phyloP scores from a whole-genome alignment of 768 basidiomycete genomes.

The Suillus sp. region DNA sequence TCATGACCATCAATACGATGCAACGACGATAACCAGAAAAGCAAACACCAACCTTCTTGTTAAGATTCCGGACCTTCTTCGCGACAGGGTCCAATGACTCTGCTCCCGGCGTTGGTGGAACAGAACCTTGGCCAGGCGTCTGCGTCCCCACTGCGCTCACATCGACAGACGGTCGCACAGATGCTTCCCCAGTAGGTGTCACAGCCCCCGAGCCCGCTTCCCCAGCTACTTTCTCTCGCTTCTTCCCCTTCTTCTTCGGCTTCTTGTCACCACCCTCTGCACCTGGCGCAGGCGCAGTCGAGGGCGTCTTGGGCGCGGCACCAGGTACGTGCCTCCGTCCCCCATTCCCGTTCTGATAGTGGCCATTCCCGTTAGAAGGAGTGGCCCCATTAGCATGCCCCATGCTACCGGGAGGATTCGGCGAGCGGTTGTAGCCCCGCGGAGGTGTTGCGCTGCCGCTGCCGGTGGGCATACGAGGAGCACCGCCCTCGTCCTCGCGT shows the following conservation, averaged over 20 bases:
- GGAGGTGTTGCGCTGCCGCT: constrained; percentile 65
- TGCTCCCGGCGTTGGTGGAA: constrained; percentile 55
- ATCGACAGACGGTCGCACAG: constrained; percentile 39
- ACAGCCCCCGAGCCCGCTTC: constrained; percentile 29
- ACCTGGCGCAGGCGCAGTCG: constrained; percentile 38
- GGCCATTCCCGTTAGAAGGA: constrained; percentile 35
- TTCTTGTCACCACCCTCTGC: constrained; percentile 43
- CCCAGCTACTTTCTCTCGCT: constrained; percentile 36
- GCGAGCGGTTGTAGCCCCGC: constrained; percentile 58
- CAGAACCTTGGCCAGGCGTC: constrained; percentile 25
- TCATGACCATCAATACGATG: constrained; percentile 14
- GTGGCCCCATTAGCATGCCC: constrained; percentile 14
- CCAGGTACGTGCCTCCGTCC: constrained; percentile 74
- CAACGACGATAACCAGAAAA: background rate
- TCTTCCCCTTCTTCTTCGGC: constrained; percentile 55
- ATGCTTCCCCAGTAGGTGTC: constrained; percentile 30
- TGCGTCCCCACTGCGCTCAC: constrained; percentile 33
- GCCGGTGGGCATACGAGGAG: constrained; percentile 49
- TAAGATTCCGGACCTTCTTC: constrained; percentile 94
- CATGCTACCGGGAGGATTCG: constrained; percentile 50
- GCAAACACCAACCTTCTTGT: constrained; percentile 77
- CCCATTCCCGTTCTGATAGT: constrained; percentile 35
- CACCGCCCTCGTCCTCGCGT: constrained; percentile 87
- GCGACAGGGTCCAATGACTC: constrained; percentile 76
- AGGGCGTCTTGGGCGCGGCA: constrained; percentile 54